Base-by-base conservation (phyloP, 441 rosid species). In the Erodium moschatum region DNA sequence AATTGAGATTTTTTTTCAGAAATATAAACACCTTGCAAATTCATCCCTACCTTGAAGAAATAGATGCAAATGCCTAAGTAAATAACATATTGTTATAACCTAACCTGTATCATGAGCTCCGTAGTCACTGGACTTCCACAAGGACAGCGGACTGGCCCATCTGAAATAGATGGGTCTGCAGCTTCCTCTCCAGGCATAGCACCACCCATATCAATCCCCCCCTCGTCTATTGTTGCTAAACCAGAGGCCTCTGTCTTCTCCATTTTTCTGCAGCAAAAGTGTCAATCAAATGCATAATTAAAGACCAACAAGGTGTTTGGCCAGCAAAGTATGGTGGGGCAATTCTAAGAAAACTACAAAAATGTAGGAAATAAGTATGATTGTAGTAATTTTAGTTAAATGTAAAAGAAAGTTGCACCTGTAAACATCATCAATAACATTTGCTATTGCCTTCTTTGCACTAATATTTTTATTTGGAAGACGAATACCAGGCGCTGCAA, bases 351-450 rank as follows among this genome's bases (percentile, higher is more conserved):
- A 20, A 58, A 58, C 63, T 52, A 52, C 20, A 52, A 52, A 52
- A 46, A 13, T 5, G 29, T 19, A 56, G n/a, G 24, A 58, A 58
- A 58, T 58, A 27, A 58, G 29, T 58, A 10, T 58, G 27, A 58
- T 20, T 58, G 7, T 58, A 58, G 8, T 21, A 64, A 15, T 67
- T 64, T 42, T 9, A 58, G 12, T 58, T 20, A 19, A 58, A 18
- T 19, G 19, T 8, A 58, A 58, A 58, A 68, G 46, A 40, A 29
- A 24, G 44, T 27, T 66, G 67, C 64, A 76, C 79, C 79, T 73
- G 64, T 72, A 70, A 15, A 76, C 52, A 2, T 73, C 79, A 40
- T 73, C 76, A 67, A 76, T 63, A 50, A 76, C 27, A 29, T 72
- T 65, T 31, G 46, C 74, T 9, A 76, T 73, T 56, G 27, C 71